Base-by-base conservation (phyloP, 495 filamentous ascomycete genomes). In the Penicillium odoratum region DNA sequence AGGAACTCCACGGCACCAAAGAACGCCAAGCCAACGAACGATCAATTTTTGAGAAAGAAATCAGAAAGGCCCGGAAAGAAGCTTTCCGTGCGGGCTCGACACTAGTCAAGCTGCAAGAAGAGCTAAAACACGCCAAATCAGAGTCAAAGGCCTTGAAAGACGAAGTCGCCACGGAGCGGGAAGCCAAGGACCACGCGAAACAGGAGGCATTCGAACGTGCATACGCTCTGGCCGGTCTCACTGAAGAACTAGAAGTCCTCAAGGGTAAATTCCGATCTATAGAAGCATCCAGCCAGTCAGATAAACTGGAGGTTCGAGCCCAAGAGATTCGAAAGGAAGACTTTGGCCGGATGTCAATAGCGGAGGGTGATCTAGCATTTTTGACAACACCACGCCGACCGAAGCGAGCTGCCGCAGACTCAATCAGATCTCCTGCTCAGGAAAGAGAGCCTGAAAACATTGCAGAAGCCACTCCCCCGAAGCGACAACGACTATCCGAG, bases 1-100 rank as follows among this genome's bases (percentile, higher is more conserved):
- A 93, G 72, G 89, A 90, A 63, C 81, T 90, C 44, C 85, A 88
- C 33, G 78, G 83, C 21, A 77, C 82, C 15, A 92, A 93, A 74
- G 89, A 93, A 66, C 86, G 86, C 13, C 82, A 90, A 61, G 82
- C 81, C 15, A 86, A 91, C 65, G 86, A 89, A 54, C 80, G 88
- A 67, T 67, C 83, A 25, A 72, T 92, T 28, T 93, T 89, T 76
- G 90, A 95, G 71, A 95, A 94, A 64, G 91, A 95, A 67, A 85
- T 93, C 36, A 77, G 89, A 46, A 84, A 88, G 48, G 83, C 87
- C n/a, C 79, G 89, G 31, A 95, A 93, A 70, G 91, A 94, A 63
- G 86, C 87, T 0, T 95, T 91, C 76, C 93, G 91, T 49, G 83
- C 88, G 4, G 90, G 90, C 11, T 92, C 90, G 13, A 74, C 78